Percentiles rank a stretch among this genome's conserved stretches.
Conservation (phyloP, 2,329 filamentous ascomycete species). For the Fusarium sp. region DNA sequence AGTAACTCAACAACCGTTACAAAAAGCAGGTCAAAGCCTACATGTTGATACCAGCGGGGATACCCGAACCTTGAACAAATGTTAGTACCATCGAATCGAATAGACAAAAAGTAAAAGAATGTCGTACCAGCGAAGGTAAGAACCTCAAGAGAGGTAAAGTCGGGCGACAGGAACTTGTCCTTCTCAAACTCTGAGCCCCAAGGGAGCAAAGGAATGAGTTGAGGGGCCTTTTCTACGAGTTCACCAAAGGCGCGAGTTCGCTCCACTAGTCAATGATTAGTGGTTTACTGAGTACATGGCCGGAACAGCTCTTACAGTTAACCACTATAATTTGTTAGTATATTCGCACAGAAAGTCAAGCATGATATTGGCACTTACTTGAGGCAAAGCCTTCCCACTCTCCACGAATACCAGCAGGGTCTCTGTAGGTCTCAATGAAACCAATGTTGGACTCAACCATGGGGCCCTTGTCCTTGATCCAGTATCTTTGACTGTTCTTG, state of each 20-base stretch:
- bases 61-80: slow-evolving; percentile 65
- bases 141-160: slow-evolving; percentile 96
- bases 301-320: slow-evolving; percentile 66
- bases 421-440: slow-evolving; percentile 88
- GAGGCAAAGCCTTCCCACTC: slow-evolving; percentile 91
- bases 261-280: slow-evolving; percentile 67
- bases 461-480: slow-evolving; percentile 87
- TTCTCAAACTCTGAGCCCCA: slow-evolving; percentile 94
- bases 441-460: slow-evolving; percentile 85
- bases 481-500: slow-evolving; percentile 83
- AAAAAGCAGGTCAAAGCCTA: slow-evolving; percentile 34
- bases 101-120: neutral
- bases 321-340: slow-evolving; percentile 65
- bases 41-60: slow-evolving; percentile 77
- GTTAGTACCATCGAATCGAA: slow-evolving; percentile 52
- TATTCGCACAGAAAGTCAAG: neutral
- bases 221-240: slow-evolving; percentile 83
- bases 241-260: slow-evolving; percentile 89
- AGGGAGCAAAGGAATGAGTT: slow-evolving; percentile 88
- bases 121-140: slow-evolving; percentile 73
- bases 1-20: slow-evolving; percentile 8
- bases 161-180: slow-evolving; percentile 93
- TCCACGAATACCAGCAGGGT: slow-evolving; percentile 83
- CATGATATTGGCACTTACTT: slow-evolving; percentile 50
- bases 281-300: neutral